Percentiles rank a stretch among this genome's conserved stretches.
phyloP scores from a whole-genome alignment of 1,284 basidiomycete species.

The Somion occarium region DNA sequence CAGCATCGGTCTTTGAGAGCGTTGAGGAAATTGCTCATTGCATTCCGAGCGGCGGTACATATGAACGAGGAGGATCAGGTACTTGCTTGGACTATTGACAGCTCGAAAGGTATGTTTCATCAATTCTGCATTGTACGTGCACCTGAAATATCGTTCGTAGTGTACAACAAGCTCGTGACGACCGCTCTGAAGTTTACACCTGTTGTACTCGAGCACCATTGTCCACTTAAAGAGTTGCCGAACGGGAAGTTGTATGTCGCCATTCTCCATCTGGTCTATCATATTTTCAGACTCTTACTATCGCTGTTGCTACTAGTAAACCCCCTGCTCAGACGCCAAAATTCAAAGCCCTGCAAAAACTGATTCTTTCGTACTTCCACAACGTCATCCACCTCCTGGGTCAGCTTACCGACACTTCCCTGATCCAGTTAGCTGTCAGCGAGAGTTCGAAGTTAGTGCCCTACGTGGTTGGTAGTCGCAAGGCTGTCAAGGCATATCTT shows the following conservation, averaged over 20 bases:
- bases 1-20: constrained; percentile 86
- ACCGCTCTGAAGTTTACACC: constrained; percentile 92
- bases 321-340: constrained; percentile 71
- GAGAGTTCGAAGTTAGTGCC: constrained; percentile 88
- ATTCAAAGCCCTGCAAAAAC: constrained; percentile 79
- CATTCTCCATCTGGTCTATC: constrained; percentile 1
- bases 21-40: constrained; percentile 80
- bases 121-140: background rate
- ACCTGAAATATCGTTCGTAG: constrained; percentile 33
- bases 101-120: constrained; percentile 53
- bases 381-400: constrained; percentile 78
- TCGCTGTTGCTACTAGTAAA: constrained; percentile 49
- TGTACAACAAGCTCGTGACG: constrained; percentile 89
- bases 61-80: constrained; percentile 84
- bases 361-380: constrained; percentile 87
- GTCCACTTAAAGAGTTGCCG: constrained; percentile 80
- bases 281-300: constrained; percentile 2
- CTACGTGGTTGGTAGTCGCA: constrained; percentile 79
- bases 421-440: constrained; percentile 67
- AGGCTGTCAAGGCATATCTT: constrained; percentile 79
- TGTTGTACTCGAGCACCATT: constrained; percentile 82
- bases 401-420: constrained; percentile 69
- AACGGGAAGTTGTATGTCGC: constrained; percentile 79
- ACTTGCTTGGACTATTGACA: constrained; percentile 80
- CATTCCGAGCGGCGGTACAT: constrained; percentile 85